Evolutionary conservation across 495 filamentous ascomycete species (phyloP), one percentile per base, ranked within the genome.

Genomic region (Xylaria scruposa): DNA sequence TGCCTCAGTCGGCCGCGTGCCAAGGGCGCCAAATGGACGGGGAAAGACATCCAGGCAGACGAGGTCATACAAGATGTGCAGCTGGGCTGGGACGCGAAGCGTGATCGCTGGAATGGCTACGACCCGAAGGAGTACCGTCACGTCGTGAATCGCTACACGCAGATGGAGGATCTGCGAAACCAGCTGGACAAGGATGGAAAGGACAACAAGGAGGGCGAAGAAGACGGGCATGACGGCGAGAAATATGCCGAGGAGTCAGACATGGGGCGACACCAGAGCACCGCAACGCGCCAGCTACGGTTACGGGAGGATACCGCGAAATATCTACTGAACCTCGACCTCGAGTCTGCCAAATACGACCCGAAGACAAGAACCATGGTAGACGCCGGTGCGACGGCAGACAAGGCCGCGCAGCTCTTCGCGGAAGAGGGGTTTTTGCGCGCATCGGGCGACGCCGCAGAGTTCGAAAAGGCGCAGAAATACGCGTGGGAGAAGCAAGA

Each of bases 231-330:
- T 19, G 85, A 88, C 15, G 88, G 81, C 31, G 85, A 86, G 68
- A 95, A 93, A 75, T 98, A 98, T 79, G 94, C 95, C 26, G 96
- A 97, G 79, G 96, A 98, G 79, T 94, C 93, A n/a, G 94, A 97
- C 78, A 97, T 98, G 92, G 95, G 95, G 24, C 87, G 92, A 71
- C 90, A 97, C 67, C 95, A 97, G 79, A 91, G 90, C 62, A 97
- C 94, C 3, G 89, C 91, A n/a, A 97, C 95, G 5, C 88, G 93
- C 72, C 95, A 98, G 75, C 87, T 99, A 72, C 89, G 96, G 66
- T 89, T 99, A 72, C 90, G 96, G 76, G 96, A 99, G 83, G 96
- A 99, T 80, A 98, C 96, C 6, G 96, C 96, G n/a, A 98, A 98
- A 78, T 99, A 99, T 78, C 83, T 99, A 8, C 85, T 98, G 0